Conservation (phyloP, 176 grass and related monocot species). For the sorghum (Sorghum bicolor) region DNA sequence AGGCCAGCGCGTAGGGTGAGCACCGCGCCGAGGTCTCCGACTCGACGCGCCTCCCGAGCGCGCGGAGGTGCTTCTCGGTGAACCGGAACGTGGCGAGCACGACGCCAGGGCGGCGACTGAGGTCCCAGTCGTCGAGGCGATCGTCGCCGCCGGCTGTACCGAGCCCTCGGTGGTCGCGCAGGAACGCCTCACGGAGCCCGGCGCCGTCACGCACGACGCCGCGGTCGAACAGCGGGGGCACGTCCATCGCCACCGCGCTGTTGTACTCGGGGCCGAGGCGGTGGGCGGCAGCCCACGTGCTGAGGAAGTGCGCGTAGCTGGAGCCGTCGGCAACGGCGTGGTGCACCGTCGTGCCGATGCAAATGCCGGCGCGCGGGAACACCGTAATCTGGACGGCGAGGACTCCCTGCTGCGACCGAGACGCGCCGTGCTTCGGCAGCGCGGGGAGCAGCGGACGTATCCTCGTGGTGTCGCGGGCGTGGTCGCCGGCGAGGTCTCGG, state of each 20-base stretch:
- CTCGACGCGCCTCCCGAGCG: conserved; percentile 20
- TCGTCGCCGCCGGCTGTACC: not conserved
- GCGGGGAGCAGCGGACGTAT: conserved; percentile 46
- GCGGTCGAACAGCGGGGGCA: conserved; percentile 53
- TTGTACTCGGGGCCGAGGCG: not conserved
- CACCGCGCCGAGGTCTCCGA: conserved; percentile 26
- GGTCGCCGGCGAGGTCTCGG: conserved; percentile 39
- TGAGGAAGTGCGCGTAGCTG: conserved; percentile 79
- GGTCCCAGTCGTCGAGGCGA: conserved; percentile 15
- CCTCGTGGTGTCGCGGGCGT: conserved; percentile 24
- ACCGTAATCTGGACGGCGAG: conserved; percentile 65
- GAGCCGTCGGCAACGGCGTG: conserved; percentile 82
- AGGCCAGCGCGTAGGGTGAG: conserved; percentile 66
- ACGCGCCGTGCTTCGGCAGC: not conserved
- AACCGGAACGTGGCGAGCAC: conserved; percentile 47
- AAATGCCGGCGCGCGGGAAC: conserved; percentile 55
- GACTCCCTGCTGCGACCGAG: conserved; percentile 20
- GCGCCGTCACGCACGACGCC: conserved; percentile 41
- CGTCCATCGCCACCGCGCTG: not conserved
- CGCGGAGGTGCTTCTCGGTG: conserved; percentile 1
- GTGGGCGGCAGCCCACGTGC: conserved; percentile 41
- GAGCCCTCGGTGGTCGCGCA: conserved; percentile 12
- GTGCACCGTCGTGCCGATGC: conserved; percentile 63
- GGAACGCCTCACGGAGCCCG: conserved; percentile 24
- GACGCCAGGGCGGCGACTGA: conserved; percentile 1